A percentile compares a stretch with the other conserved stretches of the same genome.
Conservation (phyloP, 805 yeast species). For the Ogataea nonfermentans region DNA sequence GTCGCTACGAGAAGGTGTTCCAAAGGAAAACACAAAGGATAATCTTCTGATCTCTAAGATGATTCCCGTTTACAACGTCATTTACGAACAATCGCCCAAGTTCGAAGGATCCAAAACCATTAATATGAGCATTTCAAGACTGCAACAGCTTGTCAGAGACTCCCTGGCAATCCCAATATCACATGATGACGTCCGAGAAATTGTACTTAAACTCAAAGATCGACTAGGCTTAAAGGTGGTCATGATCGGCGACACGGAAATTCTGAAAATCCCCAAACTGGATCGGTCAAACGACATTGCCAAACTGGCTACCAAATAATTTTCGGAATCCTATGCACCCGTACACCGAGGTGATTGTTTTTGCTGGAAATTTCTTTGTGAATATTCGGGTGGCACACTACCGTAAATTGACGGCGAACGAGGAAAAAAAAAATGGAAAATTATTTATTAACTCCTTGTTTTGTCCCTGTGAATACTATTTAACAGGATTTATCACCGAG, state of each 20-base stretch:
- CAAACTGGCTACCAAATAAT: slow-evolving; percentile 4
- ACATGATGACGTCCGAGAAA: slow-evolving; percentile 16
- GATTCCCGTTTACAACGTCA: slow-evolving; percentile 23
- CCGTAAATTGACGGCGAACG: slow-evolving; percentile 14
- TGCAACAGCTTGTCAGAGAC: slow-evolving; percentile 23
- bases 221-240: slow-evolving; percentile 16
- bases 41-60: slow-evolving; percentile 20
- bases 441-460: slow-evolving; percentile 2
- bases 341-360: slow-evolving; percentile 2
- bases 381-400: slow-evolving; percentile 4
- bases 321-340: slow-evolving; percentile 9
- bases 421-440: slow-evolving; percentile 6
- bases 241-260: slow-evolving; percentile 18
- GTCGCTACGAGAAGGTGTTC: slow-evolving; percentile 16
- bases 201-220: slow-evolving; percentile 11
- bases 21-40: slow-evolving; percentile 1
- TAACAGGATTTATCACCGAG: slow-evolving; percentile 4
- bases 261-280: slow-evolving; percentile 21
- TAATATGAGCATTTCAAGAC: slow-evolving; percentile 15
- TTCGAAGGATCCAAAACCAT: slow-evolving; percentile 5
- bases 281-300: slow-evolving; percentile 21
- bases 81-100: slow-evolving; percentile 26
- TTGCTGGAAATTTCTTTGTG: slow-evolving; percentile 22
- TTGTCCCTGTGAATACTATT: slow-evolving; percentile 3
- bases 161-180: slow-evolving; percentile 20